Conservation (phyloP, 495 filamentous ascomycete species). For the Patellaria atrata region DNA sequence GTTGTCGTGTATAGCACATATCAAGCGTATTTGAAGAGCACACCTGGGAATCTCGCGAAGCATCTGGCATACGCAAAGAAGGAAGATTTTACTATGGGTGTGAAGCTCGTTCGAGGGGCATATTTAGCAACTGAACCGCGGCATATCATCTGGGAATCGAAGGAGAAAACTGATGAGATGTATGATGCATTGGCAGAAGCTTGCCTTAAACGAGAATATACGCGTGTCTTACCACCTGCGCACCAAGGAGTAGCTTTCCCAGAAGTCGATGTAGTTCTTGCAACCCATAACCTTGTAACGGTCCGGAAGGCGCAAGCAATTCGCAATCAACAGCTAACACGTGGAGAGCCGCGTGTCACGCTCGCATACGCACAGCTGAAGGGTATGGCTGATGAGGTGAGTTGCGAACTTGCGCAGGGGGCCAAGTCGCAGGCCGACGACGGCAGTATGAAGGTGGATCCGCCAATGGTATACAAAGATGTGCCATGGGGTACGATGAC, state of each 20-base stretch:
- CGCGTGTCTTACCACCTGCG: conserved; percentile 22
- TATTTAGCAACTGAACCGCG: conserved; percentile 74
- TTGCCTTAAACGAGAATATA: conserved; percentile 34
- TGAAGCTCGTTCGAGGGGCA: conserved; percentile 86
- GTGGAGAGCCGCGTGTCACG: conserved; percentile 34
- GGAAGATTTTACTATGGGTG: conserved; percentile 65
- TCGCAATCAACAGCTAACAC: conserved; percentile 34
- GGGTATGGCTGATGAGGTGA: conserved; percentile 95
- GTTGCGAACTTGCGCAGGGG: conserved; percentile 58
- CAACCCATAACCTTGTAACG: conserved; percentile 82
- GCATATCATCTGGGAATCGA: conserved; percentile 61
- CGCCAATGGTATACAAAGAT: conserved; percentile 67
- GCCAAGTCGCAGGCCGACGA: conserved; percentile 18
- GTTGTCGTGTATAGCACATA: conserved; percentile 64
- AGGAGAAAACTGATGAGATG: conserved; percentile 61
- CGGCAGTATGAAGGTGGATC: conserved; percentile 18
- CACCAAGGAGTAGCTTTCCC: conserved; percentile 37
- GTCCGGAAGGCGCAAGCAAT: conserved; percentile 54
- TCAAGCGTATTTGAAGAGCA: conserved; percentile 71
- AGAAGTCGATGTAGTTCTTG: conserved; percentile 56
- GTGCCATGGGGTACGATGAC: conserved; percentile 80
- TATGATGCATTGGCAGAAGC: conserved; percentile 49
- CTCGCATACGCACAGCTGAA: conserved; percentile 81
- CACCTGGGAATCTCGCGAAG: conserved; percentile 44
- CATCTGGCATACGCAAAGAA: conserved; percentile 52